Conservation (phyloP, 139 green algal genomes). For the Gonium pectorale region DNA sequence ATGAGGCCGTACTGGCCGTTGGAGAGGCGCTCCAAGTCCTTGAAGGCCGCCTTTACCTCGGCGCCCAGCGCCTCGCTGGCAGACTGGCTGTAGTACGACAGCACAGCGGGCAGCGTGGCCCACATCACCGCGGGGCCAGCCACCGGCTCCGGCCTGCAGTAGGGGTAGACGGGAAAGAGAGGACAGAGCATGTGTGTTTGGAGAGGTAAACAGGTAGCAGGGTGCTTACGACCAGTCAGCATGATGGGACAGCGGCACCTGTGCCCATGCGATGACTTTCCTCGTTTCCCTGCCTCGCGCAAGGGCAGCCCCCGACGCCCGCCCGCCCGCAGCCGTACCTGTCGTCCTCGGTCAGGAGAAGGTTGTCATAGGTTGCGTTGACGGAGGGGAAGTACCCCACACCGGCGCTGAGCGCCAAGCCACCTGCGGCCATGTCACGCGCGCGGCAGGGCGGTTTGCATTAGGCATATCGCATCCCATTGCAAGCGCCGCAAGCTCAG, state of each 20-base stretch:
- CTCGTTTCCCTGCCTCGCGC: too few species aligned
- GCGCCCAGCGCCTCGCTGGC: background rate
- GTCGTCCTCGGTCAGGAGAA: background rate
- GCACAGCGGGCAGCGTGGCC: background rate
- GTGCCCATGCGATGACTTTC: too few species aligned
- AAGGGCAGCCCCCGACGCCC: too few species aligned
- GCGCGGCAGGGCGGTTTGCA: too few species aligned
- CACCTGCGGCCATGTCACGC: too few species aligned
- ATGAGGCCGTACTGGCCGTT: constrained; percentile 37
- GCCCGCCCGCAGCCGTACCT: background rate
- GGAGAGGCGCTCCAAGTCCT: constrained; percentile 11
- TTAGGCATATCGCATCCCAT: too few species aligned
- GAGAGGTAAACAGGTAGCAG: background rate
- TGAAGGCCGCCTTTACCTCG: background rate
- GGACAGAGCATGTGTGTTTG: background rate
- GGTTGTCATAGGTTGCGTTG: background rate
- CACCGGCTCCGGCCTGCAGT: background rate
- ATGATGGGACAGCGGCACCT: too few species aligned
- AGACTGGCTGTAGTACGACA: constrained; percentile 4
- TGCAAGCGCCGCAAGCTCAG: too few species aligned
- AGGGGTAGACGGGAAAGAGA: background rate
- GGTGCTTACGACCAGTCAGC: too few species aligned
- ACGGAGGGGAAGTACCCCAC: constrained; percentile 60
- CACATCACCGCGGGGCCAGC: constrained; percentile 3
- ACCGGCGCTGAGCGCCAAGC: constrained; percentile 52